phyloP scores from a whole-genome alignment of 352 stramenopile genomes.

The Phytopythium montanum region DNA sequence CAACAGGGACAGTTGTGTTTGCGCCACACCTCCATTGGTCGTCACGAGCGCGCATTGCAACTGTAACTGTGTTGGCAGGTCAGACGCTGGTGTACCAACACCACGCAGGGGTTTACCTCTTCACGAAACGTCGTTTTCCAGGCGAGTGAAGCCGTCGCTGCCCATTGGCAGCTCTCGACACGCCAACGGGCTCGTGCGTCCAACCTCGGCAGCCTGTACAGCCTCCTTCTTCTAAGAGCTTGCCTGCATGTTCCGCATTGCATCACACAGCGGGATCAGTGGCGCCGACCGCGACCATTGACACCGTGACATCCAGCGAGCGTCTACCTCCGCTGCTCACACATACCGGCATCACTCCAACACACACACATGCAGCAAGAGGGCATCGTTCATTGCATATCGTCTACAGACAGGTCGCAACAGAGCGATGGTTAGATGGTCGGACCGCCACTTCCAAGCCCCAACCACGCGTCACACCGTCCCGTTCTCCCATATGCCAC shows the following conservation, averaged over 20 bases:
- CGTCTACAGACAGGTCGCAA: conserved; percentile 18
- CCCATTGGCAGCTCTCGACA: neutral
- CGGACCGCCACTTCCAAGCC: conserved; percentile 8
- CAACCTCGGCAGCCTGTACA: too few species aligned
- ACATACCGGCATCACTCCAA: conserved; percentile 5
- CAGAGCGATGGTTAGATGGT: conserved; percentile 18
- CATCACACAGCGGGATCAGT: conserved; percentile 2
- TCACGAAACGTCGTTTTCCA: neutral
- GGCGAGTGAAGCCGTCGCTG: too few species aligned
- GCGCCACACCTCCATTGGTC: neutral
- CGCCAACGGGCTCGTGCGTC: neutral
- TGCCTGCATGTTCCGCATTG: neutral
- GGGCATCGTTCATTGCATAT: conserved; percentile 21
- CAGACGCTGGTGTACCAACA: neutral
- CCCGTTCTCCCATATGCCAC: conserved; percentile 1
- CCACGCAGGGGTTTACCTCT: neutral
- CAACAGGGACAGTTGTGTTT: neutral
- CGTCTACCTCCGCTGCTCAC: neutral
- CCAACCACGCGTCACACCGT: conserved; percentile 2
- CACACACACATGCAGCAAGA: conserved; percentile 10
- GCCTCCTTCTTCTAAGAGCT: neutral
- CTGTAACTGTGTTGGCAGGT: neutral
- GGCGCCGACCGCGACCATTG: neutral
- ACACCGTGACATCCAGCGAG: neutral
- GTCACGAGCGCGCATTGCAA: neutral